Base-by-base conservation (phyloP, 202 grass and related monocot species). In the Bolboschoenoplectus hybrid region DNA sequence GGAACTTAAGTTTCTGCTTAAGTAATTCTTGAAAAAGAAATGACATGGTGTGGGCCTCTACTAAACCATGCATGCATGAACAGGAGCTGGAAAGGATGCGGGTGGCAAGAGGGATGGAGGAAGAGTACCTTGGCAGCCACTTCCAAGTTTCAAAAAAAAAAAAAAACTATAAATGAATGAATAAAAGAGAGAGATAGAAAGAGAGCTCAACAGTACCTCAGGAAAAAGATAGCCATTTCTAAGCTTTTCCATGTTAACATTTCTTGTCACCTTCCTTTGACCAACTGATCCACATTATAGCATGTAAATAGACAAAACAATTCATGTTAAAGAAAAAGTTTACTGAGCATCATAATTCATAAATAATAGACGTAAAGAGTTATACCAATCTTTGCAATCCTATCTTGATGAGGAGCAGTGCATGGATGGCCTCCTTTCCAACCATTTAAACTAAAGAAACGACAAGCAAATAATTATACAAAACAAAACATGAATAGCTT, bases 221-320 rank as follows among this genome's bases (percentile, higher is more conserved):
- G 93, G 92, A 89, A 99, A 99, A 20, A 99, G 63, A 89, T 94
- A 99, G 6, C 93, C 89, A 67, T 90, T 99, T 83, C 84, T 84
- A 86, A 99, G 90, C 83, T 96, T 99, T 79, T 91, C 90, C 93
- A 99, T 90, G 89, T 96, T 94, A 34, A 75, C 89, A 84, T 95
- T 99, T 76, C 97, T 92, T 86, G 61, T 12, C 46, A 99, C 86
- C 82, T 87, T 88, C 13, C 90, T 94, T 81, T 85, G 86, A 63
- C 85, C 57, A 35, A 39, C 97, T 96, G 86, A 85, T 81, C 68
- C 12, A 74, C 66, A 78, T 26, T 82, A 38, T 45, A 87, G 40
- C 69, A 75, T 71, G 61, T 9, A 74, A 17, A 39, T 66, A 84
- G 17, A 20, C 2, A 82, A 69, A 88, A 85, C 34, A 81, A 89